These are phyloP conservation scores for Arabidopsis suecica DNA, from an alignment of 345 rosid species.

Conservation along the genomic window DNA sequence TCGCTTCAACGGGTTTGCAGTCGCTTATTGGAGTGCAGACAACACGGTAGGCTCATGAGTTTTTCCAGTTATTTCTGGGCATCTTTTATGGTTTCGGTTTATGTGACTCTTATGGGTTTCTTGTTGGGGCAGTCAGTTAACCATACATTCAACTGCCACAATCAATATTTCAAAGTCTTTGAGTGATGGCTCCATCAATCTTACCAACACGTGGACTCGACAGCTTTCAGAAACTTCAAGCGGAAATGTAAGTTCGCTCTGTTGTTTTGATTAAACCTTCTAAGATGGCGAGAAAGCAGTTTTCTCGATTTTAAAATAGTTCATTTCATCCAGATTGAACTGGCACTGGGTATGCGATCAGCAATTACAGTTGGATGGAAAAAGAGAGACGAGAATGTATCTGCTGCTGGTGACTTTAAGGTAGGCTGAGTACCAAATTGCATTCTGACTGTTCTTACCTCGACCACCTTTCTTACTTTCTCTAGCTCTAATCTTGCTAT, in stretches of 20 bases:
- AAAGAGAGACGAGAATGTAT: constrained; percentile 73
- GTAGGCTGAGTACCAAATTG: constrained; percentile 45
- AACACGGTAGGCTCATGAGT: constrained; percentile 62
- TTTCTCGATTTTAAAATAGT: constrained; percentile 23
- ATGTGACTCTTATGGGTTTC: constrained; percentile 27
- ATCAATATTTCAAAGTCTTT: constrained; percentile 77
- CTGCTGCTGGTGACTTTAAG: constrained; percentile 81
- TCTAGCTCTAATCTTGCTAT: constrained; percentile 24
- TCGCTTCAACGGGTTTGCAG: constrained; percentile 80
- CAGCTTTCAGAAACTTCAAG: constrained; percentile 81
- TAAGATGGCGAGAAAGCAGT: neutral
- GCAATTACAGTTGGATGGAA: constrained; percentile 84
- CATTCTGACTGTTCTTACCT: neutral
- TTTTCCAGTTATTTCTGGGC: constrained; percentile 7
- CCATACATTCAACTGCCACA: constrained; percentile 83
- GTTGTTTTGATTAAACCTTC: constrained; percentile 11
- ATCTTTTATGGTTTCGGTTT: constrained; percentile 9
- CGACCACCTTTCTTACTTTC: constrained; percentile 15
- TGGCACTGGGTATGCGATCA: constrained; percentile 77
- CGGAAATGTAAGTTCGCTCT: constrained; percentile 73
- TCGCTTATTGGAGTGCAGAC: constrained; percentile 77
- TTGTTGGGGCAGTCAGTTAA: constrained; percentile 61
- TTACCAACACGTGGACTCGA: constrained; percentile 90
- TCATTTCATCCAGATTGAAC: constrained; percentile 64
- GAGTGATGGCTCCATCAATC: constrained; percentile 89